Conservation (phyloP, 2,329 filamentous ascomycete species). For the Ophiostoma piceae region DNA sequence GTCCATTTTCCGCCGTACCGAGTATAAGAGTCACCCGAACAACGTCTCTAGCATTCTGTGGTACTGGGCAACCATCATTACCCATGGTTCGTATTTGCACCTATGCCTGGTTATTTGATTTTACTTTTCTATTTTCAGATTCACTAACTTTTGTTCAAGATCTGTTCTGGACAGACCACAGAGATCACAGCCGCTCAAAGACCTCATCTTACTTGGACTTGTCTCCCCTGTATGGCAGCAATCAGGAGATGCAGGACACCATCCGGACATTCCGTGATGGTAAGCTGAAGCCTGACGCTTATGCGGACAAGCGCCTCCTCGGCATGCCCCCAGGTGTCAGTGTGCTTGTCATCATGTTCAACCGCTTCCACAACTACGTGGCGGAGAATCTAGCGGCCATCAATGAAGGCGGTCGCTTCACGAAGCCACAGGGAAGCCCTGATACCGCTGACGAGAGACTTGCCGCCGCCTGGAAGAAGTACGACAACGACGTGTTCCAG, state of each 20-base stretch:
- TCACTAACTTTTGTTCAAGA: constrained; percentile 37
- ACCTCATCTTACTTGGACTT: constrained; percentile 69
- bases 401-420: constrained; percentile 77
- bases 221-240: constrained; percentile 65
- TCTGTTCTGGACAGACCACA: constrained; percentile 64
- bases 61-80: constrained; percentile 69
- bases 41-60: constrained; percentile 67
- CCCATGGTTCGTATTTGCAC: constrained; percentile 50
- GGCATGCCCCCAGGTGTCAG: constrained; percentile 68
- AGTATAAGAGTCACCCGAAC: constrained; percentile 59
- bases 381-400: constrained; percentile 75
- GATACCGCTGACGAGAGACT: constrained; percentile 46
- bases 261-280: constrained; percentile 67
- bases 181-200: constrained; percentile 55
- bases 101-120: neutral
- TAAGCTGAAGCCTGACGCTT: constrained; percentile 66
- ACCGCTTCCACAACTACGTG: constrained; percentile 81
- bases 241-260: constrained; percentile 58
- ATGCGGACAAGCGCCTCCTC: constrained; percentile 63
- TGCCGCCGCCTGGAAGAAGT: constrained; percentile 56
- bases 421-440: constrained; percentile 48
- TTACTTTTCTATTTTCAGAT: too few species aligned
- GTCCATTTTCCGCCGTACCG: constrained; percentile 51
- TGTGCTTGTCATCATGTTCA: constrained; percentile 71
- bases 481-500: constrained; percentile 74